phyloP scores from a whole-genome alignment of 352 stramenopile species.

The Peronospora destructor region DNA sequence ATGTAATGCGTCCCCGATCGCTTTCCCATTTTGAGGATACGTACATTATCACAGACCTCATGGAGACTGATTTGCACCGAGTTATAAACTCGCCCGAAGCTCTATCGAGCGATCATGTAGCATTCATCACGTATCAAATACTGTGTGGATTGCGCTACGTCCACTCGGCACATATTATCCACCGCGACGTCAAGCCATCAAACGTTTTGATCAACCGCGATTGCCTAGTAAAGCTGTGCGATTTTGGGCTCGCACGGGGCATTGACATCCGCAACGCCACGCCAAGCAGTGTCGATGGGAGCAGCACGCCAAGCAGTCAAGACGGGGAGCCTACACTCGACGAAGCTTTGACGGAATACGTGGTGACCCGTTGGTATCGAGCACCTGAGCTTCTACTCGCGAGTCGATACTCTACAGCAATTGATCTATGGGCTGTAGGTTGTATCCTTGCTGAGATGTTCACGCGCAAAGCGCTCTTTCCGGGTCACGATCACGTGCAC shows the following conservation, averaged over 20 bases:
- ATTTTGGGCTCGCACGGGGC: slow-evolving; percentile 84
- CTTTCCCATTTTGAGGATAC: slow-evolving; percentile 74
- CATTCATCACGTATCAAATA: slow-evolving; percentile 82
- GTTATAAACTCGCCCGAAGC: slow-evolving; percentile 74
- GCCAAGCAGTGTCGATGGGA: slow-evolving; percentile 21
- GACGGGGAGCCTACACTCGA: slow-evolving; percentile 37
- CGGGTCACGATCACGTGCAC: slow-evolving; percentile 79
- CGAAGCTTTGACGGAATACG: slow-evolving; percentile 83
- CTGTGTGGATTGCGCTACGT: slow-evolving; percentile 76
- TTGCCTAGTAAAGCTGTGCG: slow-evolving; percentile 85
- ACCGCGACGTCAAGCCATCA: slow-evolving; percentile 93
- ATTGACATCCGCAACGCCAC: slow-evolving; percentile 39
- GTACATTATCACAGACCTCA: slow-evolving; percentile 81
- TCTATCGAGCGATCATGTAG: slow-evolving; percentile 68
- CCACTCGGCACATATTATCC: slow-evolving; percentile 81
- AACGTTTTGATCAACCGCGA: slow-evolving; percentile 94
- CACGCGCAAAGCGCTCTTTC: slow-evolving; percentile 69
- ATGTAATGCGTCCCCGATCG: slow-evolving; percentile 71
- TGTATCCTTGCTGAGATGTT: slow-evolving; percentile 99
- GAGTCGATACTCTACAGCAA: slow-evolving; percentile 91
- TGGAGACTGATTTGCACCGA: slow-evolving; percentile 74
- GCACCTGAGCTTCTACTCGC: slow-evolving; percentile 90
- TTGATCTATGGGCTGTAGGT: slow-evolving; percentile 94
- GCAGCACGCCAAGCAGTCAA: slow-evolving; percentile 25
- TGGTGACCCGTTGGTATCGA: slow-evolving; percentile 92